Base-by-base conservation (phyloP, 1,139 yeast species). In the Kodamaea sp. region DNA sequence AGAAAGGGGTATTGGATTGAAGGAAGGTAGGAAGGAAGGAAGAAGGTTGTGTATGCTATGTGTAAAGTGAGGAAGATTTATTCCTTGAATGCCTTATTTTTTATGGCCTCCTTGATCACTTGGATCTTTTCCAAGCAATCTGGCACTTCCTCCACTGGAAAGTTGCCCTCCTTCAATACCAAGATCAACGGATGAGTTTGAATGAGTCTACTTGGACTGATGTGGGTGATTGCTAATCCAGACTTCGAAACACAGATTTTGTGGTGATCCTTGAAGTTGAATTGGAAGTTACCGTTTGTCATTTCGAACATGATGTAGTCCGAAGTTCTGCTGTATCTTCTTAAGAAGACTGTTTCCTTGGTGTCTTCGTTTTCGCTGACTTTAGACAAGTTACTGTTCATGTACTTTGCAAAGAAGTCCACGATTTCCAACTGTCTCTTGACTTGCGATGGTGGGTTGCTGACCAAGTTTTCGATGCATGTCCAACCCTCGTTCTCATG, bases 191-290 rank as follows among this genome's bases (percentile, higher is more conserved):
- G 80, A 46, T 77, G 80, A 5, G 94, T 83, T 57, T 80, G 83
- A 38, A 87, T 80, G 35, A 76, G 75, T 51, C 89, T 79, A 37
- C 78, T 75, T 28, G 94, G 88, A 9, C 95, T 85, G 38, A 90
- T 81, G 50, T 88, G 88, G 24, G 95, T 87, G 24, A 90, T 73
- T 29, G 80, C 80, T 45, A 76, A 72, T 13, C 96, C 97, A 36
- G 78, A 70, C 47, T 82, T 82, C 29, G 92, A 83, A 27, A 90
- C 61, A 44, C 95, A 82, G 39, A 90, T 66, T 63, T 92, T 92
- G 62, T 85, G 90, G 55, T 92, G 98, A 63, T 92, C 98, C 55
- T 85, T 85, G 63, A 92, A 92, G 62, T 92, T 92, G 65, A 89
- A 89, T 61, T 92, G 98, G 62, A 85, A 80, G 30, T 88, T 83